These are phyloP conservation scores for Daldinia bambusicola DNA, from an alignment of 495 filamentous ascomycete species.

Conservation along the genomic window DNA sequence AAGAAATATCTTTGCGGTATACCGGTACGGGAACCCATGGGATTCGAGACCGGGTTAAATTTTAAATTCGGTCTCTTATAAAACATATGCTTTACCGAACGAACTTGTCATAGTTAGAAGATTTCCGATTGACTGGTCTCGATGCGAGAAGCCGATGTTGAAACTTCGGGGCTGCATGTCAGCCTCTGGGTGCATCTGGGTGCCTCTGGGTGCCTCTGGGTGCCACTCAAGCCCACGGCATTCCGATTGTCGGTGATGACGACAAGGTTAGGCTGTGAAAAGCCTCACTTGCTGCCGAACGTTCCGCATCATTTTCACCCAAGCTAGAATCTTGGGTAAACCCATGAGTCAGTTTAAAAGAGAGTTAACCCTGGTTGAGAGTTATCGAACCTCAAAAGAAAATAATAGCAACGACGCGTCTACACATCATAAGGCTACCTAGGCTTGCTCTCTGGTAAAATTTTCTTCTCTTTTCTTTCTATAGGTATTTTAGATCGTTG, in stretches of 20 bases:
- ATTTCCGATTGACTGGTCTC: not conserved
- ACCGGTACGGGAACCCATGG: not conserved
- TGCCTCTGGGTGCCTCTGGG: no score
- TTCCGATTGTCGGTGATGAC: conserved; percentile 27
- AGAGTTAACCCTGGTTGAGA: conserved; percentile 25
- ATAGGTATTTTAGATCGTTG: conserved; percentile 24
- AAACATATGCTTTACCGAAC: not conserved
- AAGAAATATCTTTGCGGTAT: not conserved
- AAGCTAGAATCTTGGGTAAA: conserved; percentile 21
- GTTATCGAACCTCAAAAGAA: not conserved
- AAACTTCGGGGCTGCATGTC: conserved; percentile 1
- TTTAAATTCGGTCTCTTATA: no score
- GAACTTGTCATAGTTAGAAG: not conserved
- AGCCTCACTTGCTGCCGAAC: conserved; percentile 24
- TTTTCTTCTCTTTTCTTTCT: conserved; percentile 9
- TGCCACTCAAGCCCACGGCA: not conserved
- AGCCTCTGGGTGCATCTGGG: no score
- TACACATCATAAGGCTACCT: conserved; percentile 19
- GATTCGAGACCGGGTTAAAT: not conserved
- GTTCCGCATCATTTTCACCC: conserved; percentile 28
- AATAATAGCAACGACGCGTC: not conserved
- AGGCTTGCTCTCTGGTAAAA: not conserved
- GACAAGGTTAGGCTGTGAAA: conserved; percentile 26
- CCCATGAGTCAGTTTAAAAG: conserved; percentile 28
- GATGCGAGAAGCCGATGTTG: not conserved